Evolutionary conservation across 306 rosid species (phyloP), one percentile per base, ranked within the genome.

Genomic region (Mucuna pruriens): DNA sequence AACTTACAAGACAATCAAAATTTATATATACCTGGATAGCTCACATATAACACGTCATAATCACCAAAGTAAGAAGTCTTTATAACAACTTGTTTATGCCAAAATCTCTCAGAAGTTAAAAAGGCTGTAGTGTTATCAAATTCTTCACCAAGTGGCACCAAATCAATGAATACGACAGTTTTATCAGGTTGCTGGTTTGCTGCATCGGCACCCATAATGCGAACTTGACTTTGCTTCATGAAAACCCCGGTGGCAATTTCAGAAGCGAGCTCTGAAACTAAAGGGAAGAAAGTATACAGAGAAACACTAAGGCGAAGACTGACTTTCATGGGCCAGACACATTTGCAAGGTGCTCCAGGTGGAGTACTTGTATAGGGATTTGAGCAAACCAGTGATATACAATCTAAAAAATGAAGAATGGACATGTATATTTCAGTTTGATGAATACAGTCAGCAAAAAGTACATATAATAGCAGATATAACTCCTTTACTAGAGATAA

Each of bases 221-320:
- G 97, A 72, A 95, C 98, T 89, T 95, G 98, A 71, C 99, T 90
- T 88, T 83, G 99, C 65, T 84, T 86, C 92, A 95, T 85, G 81
- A 89, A 92, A 83, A 90, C 94, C 63, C 97, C 94, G 0, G 78
- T 75, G 61, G 97, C 88, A 68, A 90, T 83, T 89, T 93, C 99
- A 75, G 85, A 80, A 63, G 99, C 98, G 44, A 95, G 90, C 89
- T 91, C 98, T 19, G 98, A 87, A 68, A 95, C 99, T 84, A 93
- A 80, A 19, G 99, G 99, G 84, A 95, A 95, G 95, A 95, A 95
- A 65, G 98, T 95, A 84, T 93, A 93, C 12, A 95, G 83, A 49
- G 94, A 86, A 72, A 92, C 92, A 25, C 92, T 73, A 17, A 95
- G 90, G 85, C 93, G 94, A 68, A 95, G 87, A 74, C 97, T 91